phyloP scores from a whole-genome alignment of 139 green algal species.

The Chlamydomonas sphaeroides region DNA sequence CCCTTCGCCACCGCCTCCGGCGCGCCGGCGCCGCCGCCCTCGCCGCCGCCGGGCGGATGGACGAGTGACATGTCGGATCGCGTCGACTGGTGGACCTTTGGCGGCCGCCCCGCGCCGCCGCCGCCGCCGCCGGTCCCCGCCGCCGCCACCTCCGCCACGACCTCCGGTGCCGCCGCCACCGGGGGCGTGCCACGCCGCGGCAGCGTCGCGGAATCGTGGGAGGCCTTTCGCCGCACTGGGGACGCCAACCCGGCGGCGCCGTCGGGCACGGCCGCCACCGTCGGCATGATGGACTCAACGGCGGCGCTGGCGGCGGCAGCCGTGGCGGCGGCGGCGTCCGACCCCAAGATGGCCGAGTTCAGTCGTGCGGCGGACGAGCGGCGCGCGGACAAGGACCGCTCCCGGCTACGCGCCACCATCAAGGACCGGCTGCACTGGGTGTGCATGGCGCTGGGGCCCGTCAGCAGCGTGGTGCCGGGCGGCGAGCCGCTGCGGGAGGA shows the following conservation, averaged over 20 bases:
- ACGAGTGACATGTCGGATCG: neutral
- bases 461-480: constrained; percentile 44
- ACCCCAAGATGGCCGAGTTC: constrained; percentile 10
- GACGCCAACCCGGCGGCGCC: neutral
- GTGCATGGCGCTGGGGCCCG: constrained; percentile 36
- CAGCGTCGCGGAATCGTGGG: constrained; percentile 35
- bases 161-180: too few relatives aligned
- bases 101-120: neutral
- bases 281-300: constrained; percentile 17
- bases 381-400: neutral
- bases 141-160: neutral
- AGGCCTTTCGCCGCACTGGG: constrained; percentile 12
- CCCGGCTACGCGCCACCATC: constrained; percentile 16
- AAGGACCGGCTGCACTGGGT: constrained; percentile 49
- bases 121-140: neutral
- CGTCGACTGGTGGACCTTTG: constrained; percentile 20
- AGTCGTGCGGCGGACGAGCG: neutral
- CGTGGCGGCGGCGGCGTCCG: constrained; percentile 3
- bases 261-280: neutral
- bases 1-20: constrained; percentile 5
- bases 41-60: neutral
- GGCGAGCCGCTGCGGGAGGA: constrained; percentile 48
- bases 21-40: neutral
- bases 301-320: constrained; percentile 23
- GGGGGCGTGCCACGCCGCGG: too few relatives aligned